Evolutionary conservation across 208 protist species (phyloP).

Genomic region (Trypanosoma avium): DNA sequence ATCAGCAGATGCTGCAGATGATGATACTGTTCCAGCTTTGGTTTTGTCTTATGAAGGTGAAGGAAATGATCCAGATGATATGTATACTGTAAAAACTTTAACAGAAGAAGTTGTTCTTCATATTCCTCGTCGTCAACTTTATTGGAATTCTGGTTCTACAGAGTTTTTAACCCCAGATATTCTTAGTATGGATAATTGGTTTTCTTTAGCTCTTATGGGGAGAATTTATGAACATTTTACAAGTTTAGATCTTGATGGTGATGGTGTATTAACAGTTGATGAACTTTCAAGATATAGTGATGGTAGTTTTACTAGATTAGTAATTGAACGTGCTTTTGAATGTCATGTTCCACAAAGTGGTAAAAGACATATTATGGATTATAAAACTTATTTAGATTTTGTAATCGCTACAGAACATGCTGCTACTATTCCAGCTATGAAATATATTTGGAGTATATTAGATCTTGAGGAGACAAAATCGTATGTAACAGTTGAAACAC

Average conservation of each 20-base stretch:
- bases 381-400: constrained; percentile 93
- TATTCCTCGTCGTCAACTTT: constrained; percentile 56
- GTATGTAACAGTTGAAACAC: constrained; percentile 56
- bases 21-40: constrained; percentile 71
- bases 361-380: constrained; percentile 84
- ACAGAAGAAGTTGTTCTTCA: constrained; percentile 29
- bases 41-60: constrained; percentile 65
- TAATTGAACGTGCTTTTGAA: constrained; percentile 87
- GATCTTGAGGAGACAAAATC: constrained; percentile 74
- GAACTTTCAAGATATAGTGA: constrained; percentile 85
- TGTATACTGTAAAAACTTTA: constrained; percentile 70
- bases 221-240: constrained; percentile 91
- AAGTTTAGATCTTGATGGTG: constrained; percentile 76
- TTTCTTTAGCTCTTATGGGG: constrained; percentile 78
- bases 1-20: constrained; percentile 30
- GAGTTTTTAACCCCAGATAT: constrained; percentile 59
- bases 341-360: constrained; percentile 82
- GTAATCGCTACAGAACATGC: constrained; percentile 90
- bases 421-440: constrained; percentile 68
- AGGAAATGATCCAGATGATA: constrained; percentile 49
- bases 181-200: constrained; percentile 89
- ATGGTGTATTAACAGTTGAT: constrained; percentile 79
- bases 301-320: constrained; percentile 78
- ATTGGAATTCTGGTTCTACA: constrained; percentile 77
- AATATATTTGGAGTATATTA: constrained; percentile 86